Conservation (phyloP, 2,329 filamentous ascomycete species). For the Fusarium nelsonii region DNA sequence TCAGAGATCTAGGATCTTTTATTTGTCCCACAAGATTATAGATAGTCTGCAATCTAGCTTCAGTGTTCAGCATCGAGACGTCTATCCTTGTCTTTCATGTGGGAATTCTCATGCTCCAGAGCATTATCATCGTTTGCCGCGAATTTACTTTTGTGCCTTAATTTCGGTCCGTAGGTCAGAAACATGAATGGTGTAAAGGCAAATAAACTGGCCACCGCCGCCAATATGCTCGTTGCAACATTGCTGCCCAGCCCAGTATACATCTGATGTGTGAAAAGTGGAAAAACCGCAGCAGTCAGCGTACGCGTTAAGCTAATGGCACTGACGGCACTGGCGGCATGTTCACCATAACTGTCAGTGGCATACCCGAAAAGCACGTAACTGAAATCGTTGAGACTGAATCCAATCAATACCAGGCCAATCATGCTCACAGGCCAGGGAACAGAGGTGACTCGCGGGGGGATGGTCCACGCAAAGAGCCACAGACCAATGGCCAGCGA, state of each 20-base stretch:
- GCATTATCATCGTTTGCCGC: constrained; percentile 4
- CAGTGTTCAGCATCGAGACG: too few species aligned
- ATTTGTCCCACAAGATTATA: too few species aligned
- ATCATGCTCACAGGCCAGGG: constrained; percentile 27
- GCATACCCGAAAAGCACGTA: constrained; percentile 21
- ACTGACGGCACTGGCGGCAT: constrained; percentile 22
- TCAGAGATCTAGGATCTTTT: too few species aligned
- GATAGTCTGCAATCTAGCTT: too few species aligned
- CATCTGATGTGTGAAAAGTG: constrained; percentile 13
- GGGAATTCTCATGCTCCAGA: constrained; percentile 1
- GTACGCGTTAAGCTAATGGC: constrained; percentile 18
- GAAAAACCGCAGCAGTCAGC: not conserved
- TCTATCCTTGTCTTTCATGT: constrained; percentile 2
- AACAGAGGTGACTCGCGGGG: constrained; percentile 4
- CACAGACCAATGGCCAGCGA: constrained; percentile 12
- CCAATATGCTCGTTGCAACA: constrained; percentile 16
- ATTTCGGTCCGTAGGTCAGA: not conserved
- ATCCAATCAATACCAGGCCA: constrained; percentile 11
- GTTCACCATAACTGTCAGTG: constrained; percentile 10
- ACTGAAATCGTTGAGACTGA: constrained; percentile 18
- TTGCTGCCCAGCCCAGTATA: constrained; percentile 13
- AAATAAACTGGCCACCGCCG: constrained; percentile 13
- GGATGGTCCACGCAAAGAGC: constrained; percentile 25
- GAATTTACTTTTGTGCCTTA: constrained; percentile 21
- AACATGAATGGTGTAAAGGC: constrained; percentile 12